Base-by-base conservation (phyloP, 106 monocot genomes). In the Acorus gramineus region DNA sequence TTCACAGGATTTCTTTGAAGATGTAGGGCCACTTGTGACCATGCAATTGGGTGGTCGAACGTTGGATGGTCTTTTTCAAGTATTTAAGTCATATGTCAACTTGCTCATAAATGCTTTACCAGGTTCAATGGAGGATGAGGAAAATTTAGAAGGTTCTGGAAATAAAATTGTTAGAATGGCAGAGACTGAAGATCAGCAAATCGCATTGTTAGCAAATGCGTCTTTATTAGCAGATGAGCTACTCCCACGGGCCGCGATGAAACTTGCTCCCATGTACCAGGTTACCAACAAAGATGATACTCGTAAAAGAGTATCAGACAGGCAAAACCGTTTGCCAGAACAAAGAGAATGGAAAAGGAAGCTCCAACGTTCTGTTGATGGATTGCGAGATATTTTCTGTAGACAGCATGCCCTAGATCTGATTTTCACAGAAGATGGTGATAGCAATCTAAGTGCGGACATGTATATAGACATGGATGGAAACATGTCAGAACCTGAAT, bases 281-380 rank as follows among this genome's bases (percentile, higher is more conserved):
- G 54, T 71, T 4, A 67, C 70, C 76, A 66, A 66, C 43, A 63
- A 62, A 11, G 89, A 80, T 67, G 85, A 93, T 70, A 42, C 76
- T 63, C 77, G 77, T 44, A 86, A 70, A 84, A 86, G 67, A 77
- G 58, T 62, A 42, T 56, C 77, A 66, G 86, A 82, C 14, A 80
- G 75, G 60, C 66, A 79, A 2, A 90, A 82, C 59, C 79, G 82
- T 62, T 46, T 87, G 57, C 82, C 85, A 50, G 95, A 87, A 59
- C 87, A 85, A 66, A 82, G 82, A 65, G 90, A 96, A 67, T 96
- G 95, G 95, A 96, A 96, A 73, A 82, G 72, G 64, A 96, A 85
- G 69, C 65, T 96, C 42, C 90, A 87, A 55, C 77, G 78, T 3
- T 65, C 63, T 59, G 95, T 96, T 57, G 95, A 96, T 59, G 73